Evolutionary conservation across 495 filamentous ascomycete species (phyloP).

Genomic region (Talaromyces stipitatus): DNA sequence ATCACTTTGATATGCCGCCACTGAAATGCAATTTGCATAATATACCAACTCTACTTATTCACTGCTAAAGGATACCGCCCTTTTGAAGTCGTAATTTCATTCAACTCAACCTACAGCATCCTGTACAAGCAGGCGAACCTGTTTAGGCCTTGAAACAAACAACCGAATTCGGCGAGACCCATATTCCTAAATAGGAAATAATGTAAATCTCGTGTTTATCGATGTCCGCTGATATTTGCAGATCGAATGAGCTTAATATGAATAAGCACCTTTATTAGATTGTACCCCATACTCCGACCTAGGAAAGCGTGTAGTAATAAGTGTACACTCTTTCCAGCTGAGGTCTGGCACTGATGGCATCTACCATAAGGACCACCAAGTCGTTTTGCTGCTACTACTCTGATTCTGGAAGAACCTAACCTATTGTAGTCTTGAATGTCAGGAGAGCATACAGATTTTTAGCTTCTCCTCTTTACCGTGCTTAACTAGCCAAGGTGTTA

Average conservation of each 20-base stretch:
- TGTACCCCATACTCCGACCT: neutral
- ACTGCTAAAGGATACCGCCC: too few species aligned
- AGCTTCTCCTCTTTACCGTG: neutral
- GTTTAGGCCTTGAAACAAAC: neutral
- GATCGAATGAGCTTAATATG: neutral
- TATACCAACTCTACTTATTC: too few species aligned
- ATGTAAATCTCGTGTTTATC: neutral
- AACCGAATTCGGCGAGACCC: neutral
- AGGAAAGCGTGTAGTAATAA: neutral
- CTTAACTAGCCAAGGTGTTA: neutral
- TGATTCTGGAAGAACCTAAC: too few species aligned
- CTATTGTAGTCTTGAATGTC: neutral
- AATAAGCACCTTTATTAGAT: too few species aligned
- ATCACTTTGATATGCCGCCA: too few species aligned
- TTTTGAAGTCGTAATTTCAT: too few species aligned
- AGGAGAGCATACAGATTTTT: neutral
- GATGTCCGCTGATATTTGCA: neutral
- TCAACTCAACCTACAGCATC: too few species aligned
- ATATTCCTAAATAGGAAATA: conserved; percentile 2
- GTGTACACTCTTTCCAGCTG: neutral
- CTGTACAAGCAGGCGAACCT: neutral
- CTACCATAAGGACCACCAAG: too few species aligned
- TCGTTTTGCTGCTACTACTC: too few species aligned
- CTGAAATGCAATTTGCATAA: too few species aligned
- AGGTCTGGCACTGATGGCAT: neutral